phyloP scores from a whole-genome alignment of 169 alveolate genomes.

The Plasmodium relictum region DNA sequence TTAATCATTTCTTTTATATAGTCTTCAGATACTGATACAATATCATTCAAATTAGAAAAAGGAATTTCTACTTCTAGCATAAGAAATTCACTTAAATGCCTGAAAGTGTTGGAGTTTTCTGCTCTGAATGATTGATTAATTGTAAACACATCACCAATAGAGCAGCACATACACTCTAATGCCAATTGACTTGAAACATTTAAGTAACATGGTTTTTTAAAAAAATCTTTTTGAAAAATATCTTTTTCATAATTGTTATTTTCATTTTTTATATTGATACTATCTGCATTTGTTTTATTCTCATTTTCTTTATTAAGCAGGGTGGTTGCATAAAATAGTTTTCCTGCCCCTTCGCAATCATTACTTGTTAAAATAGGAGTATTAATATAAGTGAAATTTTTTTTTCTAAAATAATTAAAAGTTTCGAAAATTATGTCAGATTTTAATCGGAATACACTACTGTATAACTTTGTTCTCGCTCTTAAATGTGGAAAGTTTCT shows the following conservation, averaged over 20 bases:
- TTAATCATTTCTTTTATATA: conserved; percentile 73
- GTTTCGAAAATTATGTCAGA: conserved; percentile 89
- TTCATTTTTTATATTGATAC: conserved; percentile 8
- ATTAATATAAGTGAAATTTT: conserved; percentile 95
- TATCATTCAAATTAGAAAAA: conserved; percentile 86
- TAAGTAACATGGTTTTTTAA: conserved; percentile 92
- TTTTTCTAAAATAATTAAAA: conserved; percentile 87
- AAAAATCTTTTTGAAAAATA: conserved; percentile 1
- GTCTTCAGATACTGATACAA: conserved; percentile 77
- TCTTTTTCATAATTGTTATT: not conserved
- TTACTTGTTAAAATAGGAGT: conserved; percentile 99
- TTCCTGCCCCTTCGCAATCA: conserved; percentile 99
- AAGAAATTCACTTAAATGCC: conserved; percentile 99
- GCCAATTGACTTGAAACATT: conserved; percentile 98
- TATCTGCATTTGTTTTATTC: conserved; percentile 10
- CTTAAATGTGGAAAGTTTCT: conserved; percentile 84
- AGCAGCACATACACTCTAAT: conserved; percentile 95
- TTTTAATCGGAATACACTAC: conserved; percentile 90
- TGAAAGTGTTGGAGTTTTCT: conserved; percentile 96
- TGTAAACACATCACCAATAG: conserved; percentile 96
- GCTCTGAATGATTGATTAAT: conserved; percentile 99
- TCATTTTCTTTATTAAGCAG: conserved; percentile 79
- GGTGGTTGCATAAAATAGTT: conserved; percentile 96
- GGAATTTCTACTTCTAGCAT: conserved; percentile 99
- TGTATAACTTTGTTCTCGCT: conserved; percentile 84